phyloP scores from a whole-genome alignment of 148 eudicot species.

The Simmondsia chinensis region DNA sequence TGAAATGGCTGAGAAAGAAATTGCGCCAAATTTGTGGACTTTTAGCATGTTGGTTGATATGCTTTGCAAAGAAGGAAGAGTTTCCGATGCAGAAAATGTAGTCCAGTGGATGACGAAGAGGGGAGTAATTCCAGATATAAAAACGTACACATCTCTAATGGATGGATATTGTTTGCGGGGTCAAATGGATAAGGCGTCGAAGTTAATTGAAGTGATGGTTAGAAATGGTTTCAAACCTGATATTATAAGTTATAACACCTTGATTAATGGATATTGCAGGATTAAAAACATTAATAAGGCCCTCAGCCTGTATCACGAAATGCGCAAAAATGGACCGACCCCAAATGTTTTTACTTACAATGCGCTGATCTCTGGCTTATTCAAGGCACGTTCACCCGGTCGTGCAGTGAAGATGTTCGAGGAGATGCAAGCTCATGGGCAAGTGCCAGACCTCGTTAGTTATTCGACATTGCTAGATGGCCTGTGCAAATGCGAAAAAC shows the following conservation, averaged over 20 bases:
- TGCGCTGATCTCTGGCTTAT: slow-evolving; percentile 8
- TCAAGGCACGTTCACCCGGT: neutral
- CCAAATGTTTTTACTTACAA: slow-evolving; percentile 3
- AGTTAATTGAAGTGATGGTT: neutral
- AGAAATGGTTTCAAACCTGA: neutral
- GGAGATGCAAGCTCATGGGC: slow-evolving; percentile 4
- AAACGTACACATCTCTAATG: slow-evolving; percentile 6
- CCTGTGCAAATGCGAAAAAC: slow-evolving; percentile 6
- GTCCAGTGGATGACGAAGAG: neutral
- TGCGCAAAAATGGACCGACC: neutral
- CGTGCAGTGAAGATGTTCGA: neutral
- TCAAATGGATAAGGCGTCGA: slow-evolving; percentile 1
- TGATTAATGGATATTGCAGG: slow-evolving; percentile 11
- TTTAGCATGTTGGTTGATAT: slow-evolving; percentile 10
- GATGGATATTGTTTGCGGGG: slow-evolving; percentile 17
- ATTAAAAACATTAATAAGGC: neutral
- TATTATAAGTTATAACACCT: neutral
- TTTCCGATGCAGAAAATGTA: slow-evolving; percentile 2
- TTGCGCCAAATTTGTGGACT: neutral
- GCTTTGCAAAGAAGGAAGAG: slow-evolving; percentile 7
- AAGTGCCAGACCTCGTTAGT: neutral
- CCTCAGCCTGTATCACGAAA: neutral
- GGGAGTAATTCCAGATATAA: neutral
- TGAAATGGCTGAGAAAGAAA: slow-evolving; percentile 4
- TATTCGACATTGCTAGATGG: slow-evolving; percentile 14